A percentile compares a stretch with the other conserved stretches of the same genome.
phyloP scores from a whole-genome alignment of 495 filamentous ascomycete species.

The Friedmanniomyces simplex region DNA sequence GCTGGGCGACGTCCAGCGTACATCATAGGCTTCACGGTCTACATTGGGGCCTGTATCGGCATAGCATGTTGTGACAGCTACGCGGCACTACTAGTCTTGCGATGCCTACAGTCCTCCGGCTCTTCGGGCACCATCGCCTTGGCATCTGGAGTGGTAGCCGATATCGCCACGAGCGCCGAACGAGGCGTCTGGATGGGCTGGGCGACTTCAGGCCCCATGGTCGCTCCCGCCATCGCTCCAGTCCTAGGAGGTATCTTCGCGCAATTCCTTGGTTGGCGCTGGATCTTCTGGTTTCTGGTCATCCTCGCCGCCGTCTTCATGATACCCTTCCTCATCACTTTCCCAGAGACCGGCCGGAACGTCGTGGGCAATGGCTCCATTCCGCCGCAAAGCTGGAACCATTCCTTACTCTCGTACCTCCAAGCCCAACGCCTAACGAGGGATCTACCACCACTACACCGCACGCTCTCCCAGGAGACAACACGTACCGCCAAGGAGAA shows the following conservation, averaged over 20 bases:
- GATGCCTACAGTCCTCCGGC: constrained; percentile 27
- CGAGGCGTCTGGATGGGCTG: constrained; percentile 33
- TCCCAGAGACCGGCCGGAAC: constrained; percentile 25
- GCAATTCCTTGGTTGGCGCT: constrained; percentile 27
- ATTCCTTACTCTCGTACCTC: constrained; percentile 32
- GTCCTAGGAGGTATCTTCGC: constrained; percentile 27
- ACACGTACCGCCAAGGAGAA: constrained; percentile 19
- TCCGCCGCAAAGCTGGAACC: constrained; percentile 33
- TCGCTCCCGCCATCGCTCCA: constrained; percentile 25
- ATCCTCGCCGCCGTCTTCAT: constrained; percentile 32
- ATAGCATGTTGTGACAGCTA: constrained; percentile 31
- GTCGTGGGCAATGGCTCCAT: constrained; percentile 34
- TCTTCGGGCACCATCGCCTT: constrained; percentile 27
- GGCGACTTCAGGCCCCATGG: constrained; percentile 26
- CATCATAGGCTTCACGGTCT: constrained; percentile 32
- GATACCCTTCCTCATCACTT: constrained; percentile 21
- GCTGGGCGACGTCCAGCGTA: constrained; percentile 34
- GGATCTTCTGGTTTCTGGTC: constrained; percentile 30
- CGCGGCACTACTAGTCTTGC: constrained; percentile 24
- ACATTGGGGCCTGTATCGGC: constrained; percentile 33
- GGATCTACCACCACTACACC: constrained; percentile 23
- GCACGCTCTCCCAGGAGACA: constrained; percentile 14
- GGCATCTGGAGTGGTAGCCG: constrained; percentile 31
- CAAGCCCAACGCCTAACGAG: constrained; percentile 16
- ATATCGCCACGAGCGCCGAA: constrained; percentile 30